Base-by-base conservation (phyloP, 495 filamentous ascomycete species). In the Trichoderma reesei region DNA sequence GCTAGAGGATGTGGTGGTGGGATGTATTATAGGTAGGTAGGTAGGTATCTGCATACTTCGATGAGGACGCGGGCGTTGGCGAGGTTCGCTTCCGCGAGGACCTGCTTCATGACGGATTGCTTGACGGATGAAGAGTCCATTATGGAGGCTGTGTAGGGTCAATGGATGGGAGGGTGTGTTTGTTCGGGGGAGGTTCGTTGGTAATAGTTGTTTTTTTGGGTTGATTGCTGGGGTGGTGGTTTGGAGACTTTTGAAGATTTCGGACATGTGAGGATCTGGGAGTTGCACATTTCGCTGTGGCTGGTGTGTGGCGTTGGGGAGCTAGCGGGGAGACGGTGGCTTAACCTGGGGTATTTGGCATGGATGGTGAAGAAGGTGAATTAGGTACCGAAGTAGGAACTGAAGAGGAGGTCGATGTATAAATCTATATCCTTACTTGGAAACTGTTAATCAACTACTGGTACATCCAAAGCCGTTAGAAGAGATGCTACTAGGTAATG, bases 11-110 rank as follows among this genome's bases (percentile, higher is more conserved):
- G n/a, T n/a, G n/a, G n/a, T 36, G 14, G 60, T 20, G 26, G 2
- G 34, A 7, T 62, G 13, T 59, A 37, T n/a, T 14, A 13, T 6
- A 18, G n/a, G 60, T 18, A 61, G 8, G 41, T 39, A 10, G 37
- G 10, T 39, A 33, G 62, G 41, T 42, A 9, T 60, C 41, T 37
- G 38, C 78, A 65, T 84, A 91, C 91, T 71, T 88, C 82, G 74
- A 96, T 87, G 66, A 96, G 78, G 63, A 80, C 76, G 67, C 83
- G 82, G 63, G 89, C 89, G 70, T 96, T 96, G 68, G 75, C 77
- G 70, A 91, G 80, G 69, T 87, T 89, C 65, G 85, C 78, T 76
- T 92, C 88, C 72, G 86, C 80, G 67, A 86, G 85, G 64, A 95
- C 76, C 75, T 93, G 86, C 71, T 84, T 79, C 74, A 94, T 86